Evolutionary conservation across 805 yeast species (phyloP).

Genomic region (Pichia cabralensis): DNA sequence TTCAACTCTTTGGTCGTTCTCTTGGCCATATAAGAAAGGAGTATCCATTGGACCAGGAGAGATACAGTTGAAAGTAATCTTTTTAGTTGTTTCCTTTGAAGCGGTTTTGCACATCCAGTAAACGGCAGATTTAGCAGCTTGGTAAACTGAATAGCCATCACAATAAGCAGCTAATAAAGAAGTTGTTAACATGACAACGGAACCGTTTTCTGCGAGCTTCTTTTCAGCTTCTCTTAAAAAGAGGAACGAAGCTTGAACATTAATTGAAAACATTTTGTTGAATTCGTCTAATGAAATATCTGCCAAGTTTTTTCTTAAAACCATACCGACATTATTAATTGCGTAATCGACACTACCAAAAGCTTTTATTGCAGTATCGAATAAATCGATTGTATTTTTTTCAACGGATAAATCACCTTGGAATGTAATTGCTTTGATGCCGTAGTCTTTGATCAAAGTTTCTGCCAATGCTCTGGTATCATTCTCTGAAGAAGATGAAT

Average conservation of each 20-base stretch:
- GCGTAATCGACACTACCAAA: slow-evolving; percentile 52
- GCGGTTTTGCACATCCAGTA: slow-evolving; percentile 43
- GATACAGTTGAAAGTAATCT: slow-evolving; percentile 43
- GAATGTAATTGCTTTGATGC: slow-evolving; percentile 32
- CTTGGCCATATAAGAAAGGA: slow-evolving; percentile 55
- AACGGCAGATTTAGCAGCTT: slow-evolving; percentile 49
- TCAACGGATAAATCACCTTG: slow-evolving; percentile 37
- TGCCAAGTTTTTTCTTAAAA: slow-evolving; percentile 47
- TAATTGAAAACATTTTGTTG: slow-evolving; percentile 41
- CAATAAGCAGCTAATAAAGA: slow-evolving; percentile 60
- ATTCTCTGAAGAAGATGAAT: slow-evolving; percentile 31
- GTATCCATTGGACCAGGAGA: slow-evolving; percentile 66
- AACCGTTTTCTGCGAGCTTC: slow-evolving; percentile 40
- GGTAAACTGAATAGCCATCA: slow-evolving; percentile 41
- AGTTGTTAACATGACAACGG: slow-evolving; percentile 48
- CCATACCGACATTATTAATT: slow-evolving; percentile 60
- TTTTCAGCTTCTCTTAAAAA: slow-evolving; percentile 49
- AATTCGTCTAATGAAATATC: slow-evolving; percentile 47
- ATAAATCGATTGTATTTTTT: slow-evolving; percentile 33
- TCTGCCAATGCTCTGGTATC: slow-evolving; percentile 29
- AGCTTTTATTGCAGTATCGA: slow-evolving; percentile 32
- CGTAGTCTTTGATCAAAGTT: slow-evolving; percentile 27
- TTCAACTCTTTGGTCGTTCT: slow-evolving; percentile 39
- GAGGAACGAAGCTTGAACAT: slow-evolving; percentile 52
- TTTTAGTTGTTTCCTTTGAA: slow-evolving; percentile 43